Base-by-base conservation (phyloP, 2,329 filamentous ascomycete genomes). In the Talaromyces sp. region DNA sequence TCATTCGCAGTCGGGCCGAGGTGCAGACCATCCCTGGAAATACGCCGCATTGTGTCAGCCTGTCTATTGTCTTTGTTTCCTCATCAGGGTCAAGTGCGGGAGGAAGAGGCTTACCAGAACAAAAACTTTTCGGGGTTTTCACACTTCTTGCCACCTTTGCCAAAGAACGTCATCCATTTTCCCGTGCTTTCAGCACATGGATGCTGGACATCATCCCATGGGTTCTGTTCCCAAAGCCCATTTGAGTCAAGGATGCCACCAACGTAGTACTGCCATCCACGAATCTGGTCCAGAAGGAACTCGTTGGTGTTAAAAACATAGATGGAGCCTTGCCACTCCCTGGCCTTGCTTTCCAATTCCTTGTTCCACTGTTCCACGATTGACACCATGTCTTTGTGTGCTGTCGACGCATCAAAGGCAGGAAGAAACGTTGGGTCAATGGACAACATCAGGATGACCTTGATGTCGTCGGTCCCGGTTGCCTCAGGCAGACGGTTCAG, bases 391-490 rank as follows among this genome's bases (percentile, higher is more conserved):
- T 71, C 66, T 62, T 75, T 76, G 59, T 75, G 70, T 3, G 43
- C 51, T 21, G 38, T 43, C n/a, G 55, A 35, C 27, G 55, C 55
- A 50, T 67, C 64, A 57, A 72, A 77, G 8, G 69, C 74, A 1
- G 75, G 74, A 11, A 77, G 63, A 64, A 77, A 77, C 9, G 74
- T 75, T 61, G 75, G 70, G 67, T 78, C 74, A 21, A 73, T 66
- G 9, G 71, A 67, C 66, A 73, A 65, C 12, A 70, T 75, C 61
- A 77, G 64, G 58, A 77, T 72, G 32, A 77, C 64, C 60, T 70
- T 74, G 57, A 73, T 62, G 17, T 74, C 65, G 17, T 66, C 65
- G 5, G 63, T 61, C 46, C 65, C 68, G 66, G 67, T 71, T n/a
- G 59, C 58, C 50, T 69, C 63, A 27, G 69, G 69, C 21, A 76